Evolutionary conservation across 2,329 filamentous ascomycete genomes (phyloP), one percentile per base, ranked within the genome.

Genomic region (Hirsutella thompsonii): DNA sequence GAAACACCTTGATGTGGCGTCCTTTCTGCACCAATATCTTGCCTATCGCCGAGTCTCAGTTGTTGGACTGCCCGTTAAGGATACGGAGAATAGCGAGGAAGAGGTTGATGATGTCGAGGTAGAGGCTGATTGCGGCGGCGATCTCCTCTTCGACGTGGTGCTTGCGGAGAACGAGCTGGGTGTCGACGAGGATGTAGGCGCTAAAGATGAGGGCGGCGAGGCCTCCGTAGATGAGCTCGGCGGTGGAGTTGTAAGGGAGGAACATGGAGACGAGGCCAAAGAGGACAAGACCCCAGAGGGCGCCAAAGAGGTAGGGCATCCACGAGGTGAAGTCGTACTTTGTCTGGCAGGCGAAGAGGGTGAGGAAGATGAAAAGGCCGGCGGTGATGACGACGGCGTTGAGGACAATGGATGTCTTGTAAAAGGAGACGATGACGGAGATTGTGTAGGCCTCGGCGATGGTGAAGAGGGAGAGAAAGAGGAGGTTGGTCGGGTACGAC

Each of bases 131-230:
- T 9, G 86, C 81, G 38, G 90, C 90, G 6, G 89, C 88, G 58
- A 96, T 95, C 70, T 95, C 89, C 73, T 95, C 90, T 66, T 98
- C 92, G 40, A 95, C 87, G 56, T 96, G 90, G 65, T 95, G 92
- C 62, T 94, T 85, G 55, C 89, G 79, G 76, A 98, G 83, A 46
- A 98, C 79, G 52, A 98, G 68, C 70, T 98, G 92, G 0, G 92
- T 98, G 59, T 98, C 92, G 37, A 96, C 86, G 37, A 98, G 72
- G 46, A 98, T 93, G 64, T 98, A 98, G 8, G 72, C 90, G 38
- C 82, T 89, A 70, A 98, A 98, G 57, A 98, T 77, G 36, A 98
- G 67, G 3, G 92, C 90, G 0, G 78, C 76, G 13, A 89, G 64
- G 8, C 82, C 81, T 42, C 88, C 87, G 55, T 94, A 96, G 46